phyloP scores from a whole-genome alignment of 495 filamentous ascomycete species.

The Amniculicola lignicola region DNA sequence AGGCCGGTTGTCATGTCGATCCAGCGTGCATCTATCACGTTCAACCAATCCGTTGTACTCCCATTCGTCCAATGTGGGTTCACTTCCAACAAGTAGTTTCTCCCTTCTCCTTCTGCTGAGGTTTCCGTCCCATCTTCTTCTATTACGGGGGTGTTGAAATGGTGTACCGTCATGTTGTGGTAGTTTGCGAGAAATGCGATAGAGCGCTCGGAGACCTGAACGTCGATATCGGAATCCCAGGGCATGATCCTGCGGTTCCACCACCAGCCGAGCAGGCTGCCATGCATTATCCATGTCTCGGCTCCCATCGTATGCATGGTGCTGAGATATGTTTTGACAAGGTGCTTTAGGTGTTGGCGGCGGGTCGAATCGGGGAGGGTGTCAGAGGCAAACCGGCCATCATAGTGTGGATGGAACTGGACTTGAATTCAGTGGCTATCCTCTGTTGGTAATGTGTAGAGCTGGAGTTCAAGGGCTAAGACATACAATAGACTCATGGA shows the following conservation, averaged over 20 bases:
- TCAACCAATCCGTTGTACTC: slow-evolving; percentile 47
- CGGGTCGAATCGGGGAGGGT: slow-evolving; percentile 28
- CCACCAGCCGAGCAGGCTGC: slow-evolving; percentile 60
- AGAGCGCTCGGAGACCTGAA: slow-evolving; percentile 56
- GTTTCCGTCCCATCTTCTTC: not conserved
- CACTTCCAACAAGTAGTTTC: slow-evolving; percentile 57
- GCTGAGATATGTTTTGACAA: slow-evolving; percentile 55
- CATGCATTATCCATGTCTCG: slow-evolving; percentile 65
- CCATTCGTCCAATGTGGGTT: slow-evolving; percentile 57
- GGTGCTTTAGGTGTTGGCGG: slow-evolving; percentile 45
- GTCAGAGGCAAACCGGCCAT: slow-evolving; percentile 39
- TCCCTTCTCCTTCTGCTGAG: slow-evolving; percentile 36
- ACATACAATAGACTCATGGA: slow-evolving; percentile 36
- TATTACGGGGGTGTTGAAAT: slow-evolving; percentile 46
- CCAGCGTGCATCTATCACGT: slow-evolving; percentile 62
- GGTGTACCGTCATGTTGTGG: slow-evolving; percentile 63
- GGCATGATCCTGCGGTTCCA: slow-evolving; percentile 64
- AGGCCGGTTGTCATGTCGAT: slow-evolving; percentile 59
- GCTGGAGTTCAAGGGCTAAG: not conserved
- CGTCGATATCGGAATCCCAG: slow-evolving; percentile 62
- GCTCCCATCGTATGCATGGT: slow-evolving; percentile 56
- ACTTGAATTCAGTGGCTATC: not conserved
- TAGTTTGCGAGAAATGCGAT: slow-evolving; percentile 56
- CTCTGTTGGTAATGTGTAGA: not conserved
- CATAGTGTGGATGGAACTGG: slow-evolving; percentile 40